Evolutionary conservation across 2,329 filamentous ascomycete species (phyloP).

Genomic region (Pseudopyrenochaeta lycopersici): DNA sequence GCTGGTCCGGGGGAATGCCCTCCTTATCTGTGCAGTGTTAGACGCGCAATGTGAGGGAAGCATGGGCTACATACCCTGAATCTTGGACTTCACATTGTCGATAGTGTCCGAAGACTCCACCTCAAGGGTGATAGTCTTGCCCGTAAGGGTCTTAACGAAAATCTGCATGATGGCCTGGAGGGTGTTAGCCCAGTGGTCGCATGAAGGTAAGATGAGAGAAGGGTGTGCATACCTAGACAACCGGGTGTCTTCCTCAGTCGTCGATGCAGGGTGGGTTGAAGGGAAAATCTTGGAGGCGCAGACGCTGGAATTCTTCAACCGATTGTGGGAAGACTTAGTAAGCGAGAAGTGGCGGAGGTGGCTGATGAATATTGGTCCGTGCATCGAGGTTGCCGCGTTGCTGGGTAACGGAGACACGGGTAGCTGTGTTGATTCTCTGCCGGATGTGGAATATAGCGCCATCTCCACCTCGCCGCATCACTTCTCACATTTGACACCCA

Average conservation of each 20-base stretch:
- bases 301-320: conserved; percentile 23
- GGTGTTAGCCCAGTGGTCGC: conserved; percentile 19
- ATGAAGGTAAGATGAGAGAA: not conserved
- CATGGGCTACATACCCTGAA: conserved; percentile 64
- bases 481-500: conserved; percentile 29
- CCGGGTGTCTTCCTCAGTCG: conserved; percentile 68
- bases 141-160: conserved; percentile 79
- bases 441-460: conserved; percentile 35
- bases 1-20: conserved; percentile 98
- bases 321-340: conserved; percentile 34
- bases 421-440: conserved; percentile 38
- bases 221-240: conserved; percentile 63
- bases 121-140: conserved; percentile 99
- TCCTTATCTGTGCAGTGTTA: conserved; percentile 85
- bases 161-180: conserved; percentile 56
- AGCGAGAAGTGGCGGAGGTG: conserved; percentile 14
- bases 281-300: conserved; percentile 18
- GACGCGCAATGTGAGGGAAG: conserved; percentile 3
- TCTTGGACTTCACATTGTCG: conserved; percentile 99
- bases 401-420: conserved; percentile 31
- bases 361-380: not conserved
- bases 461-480: conserved; percentile 35
- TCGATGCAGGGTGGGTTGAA: conserved; percentile 47
- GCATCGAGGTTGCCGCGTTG: conserved; percentile 29
- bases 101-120: conserved; percentile 99